Evolutionary conservation across 805 yeast genomes (phyloP).

Genomic region (Metschnikowia anglica): DNA sequence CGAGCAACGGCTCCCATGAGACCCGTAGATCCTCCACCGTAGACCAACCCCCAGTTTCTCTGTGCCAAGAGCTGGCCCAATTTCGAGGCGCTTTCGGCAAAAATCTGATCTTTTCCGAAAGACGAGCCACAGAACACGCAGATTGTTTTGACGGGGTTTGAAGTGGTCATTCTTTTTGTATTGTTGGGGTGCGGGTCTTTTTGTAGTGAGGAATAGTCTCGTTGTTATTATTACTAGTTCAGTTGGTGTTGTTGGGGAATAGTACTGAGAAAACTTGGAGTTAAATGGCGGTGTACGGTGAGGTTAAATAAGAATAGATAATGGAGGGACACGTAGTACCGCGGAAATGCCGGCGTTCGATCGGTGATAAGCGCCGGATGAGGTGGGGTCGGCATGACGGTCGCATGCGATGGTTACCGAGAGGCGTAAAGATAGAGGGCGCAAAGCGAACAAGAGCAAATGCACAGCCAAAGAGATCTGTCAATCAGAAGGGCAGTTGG

Average conservation of each 20-base stretch:
- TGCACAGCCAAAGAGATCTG: too few relatives aligned
- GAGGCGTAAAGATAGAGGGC: neutral
- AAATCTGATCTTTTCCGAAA: constrained; percentile 56
- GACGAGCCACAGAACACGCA: constrained; percentile 91
- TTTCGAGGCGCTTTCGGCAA: constrained; percentile 51
- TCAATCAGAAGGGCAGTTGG: too few relatives aligned
- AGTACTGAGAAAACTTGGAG: neutral
- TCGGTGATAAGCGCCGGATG: constrained; percentile 7
- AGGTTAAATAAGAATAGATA: too few relatives aligned
- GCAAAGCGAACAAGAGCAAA: too few relatives aligned
- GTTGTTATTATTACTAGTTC: neutral
- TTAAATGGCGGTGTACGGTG: neutral
- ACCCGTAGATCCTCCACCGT: constrained; percentile 90
- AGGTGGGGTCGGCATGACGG: neutral
- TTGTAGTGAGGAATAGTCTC: neutral
- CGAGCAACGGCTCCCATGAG: constrained; percentile 77
- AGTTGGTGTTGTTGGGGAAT: neutral
- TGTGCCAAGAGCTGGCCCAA: constrained; percentile 61
- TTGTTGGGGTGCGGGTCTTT: neutral
- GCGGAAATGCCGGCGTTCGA: constrained; percentile 12
- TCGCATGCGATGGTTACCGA: neutral
- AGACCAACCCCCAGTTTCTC: constrained; percentile 70
- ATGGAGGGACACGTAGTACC: constrained; percentile 9
- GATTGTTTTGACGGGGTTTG: constrained; percentile 43
- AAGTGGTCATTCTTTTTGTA: constrained; percentile 22